Base-by-base conservation (phyloP, 2,329 filamentous ascomycete species). In the Neonectria magnoliae region DNA sequence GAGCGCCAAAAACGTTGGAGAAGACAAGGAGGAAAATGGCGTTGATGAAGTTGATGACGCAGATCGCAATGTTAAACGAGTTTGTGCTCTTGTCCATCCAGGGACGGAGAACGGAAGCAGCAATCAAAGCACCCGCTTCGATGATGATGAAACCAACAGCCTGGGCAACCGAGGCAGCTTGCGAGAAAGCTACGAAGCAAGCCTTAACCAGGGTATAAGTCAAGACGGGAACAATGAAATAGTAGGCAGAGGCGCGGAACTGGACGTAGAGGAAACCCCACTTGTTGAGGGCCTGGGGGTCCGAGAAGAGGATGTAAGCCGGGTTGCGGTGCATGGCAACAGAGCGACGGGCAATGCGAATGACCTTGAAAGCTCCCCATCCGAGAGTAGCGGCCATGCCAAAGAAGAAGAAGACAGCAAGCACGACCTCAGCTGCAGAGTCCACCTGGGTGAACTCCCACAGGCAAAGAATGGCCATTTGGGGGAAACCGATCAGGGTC, bases 1-100 rank as follows among this genome's bases (percentile, higher is more conserved):
- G 94, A 71, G 94, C 91, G 69, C 91, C 90, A 80, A 98, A 98
- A 52, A 97, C 88, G 66, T 91, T 87, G 25, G 93, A 93, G 82
- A 97, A 97, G 73, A 98, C 88, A 60, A 98, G 84, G 36, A 98
- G 83, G 83, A 97, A 97, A 78, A 98, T 90, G 60, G 91, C 87
- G 80, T 96, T 97, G 75, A 98, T 79, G 79, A 98, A 97, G 84
- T 97, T 98, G 80, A 97, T 85, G 50, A 89, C 91, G 67, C 90
- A 91, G 74, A 98, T 98, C 65, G 93, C 88, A 75, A 98, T 97
- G 82, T 98, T 98, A 86, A 97, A 97, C 52, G 91, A 90, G 80
- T 98, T 98, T 66, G 93, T 97, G 83, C 94, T 95, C 88, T 97
- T 97, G 85, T 98, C 95, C 95, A 98, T 98, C 91, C 93, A 98